Base-by-base conservation (phyloP, 768 basidiomycete genomes). In the Suillus paluster region DNA sequence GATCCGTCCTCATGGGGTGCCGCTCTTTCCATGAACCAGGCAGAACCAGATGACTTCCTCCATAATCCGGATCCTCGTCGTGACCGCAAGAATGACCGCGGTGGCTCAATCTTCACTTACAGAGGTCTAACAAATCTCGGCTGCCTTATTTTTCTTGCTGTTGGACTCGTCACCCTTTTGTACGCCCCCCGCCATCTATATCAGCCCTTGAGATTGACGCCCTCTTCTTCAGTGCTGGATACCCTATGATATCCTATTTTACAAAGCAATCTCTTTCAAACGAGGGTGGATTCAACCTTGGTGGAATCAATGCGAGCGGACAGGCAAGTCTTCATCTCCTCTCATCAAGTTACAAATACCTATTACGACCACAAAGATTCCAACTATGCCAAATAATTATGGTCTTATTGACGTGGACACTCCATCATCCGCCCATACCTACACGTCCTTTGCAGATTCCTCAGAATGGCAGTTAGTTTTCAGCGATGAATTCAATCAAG, bases 401-500 rank as follows among this genome's bases (percentile, higher is more conserved):
- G 87, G 86, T 15, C 75, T 94, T 34, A 90, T 95, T 65, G 94
- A 95, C 73, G 67, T 81, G 33, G 86, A 92, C 33, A 97, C 95
- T 4, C 92, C 92, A 1, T 64, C 78, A 65, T 73, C 81, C 45
- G 83, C 79, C n/a, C 79, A 86, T 71, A 84, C 84, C 14, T 80
- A 80, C 41, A 67, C 73, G 7, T 85, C 86, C 5, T 87, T 83
- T 66, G 68, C 73, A 21, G 81, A 88, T 66, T 82, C 88, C 25
- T 77, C 78, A 11, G 75, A 82, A 57, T 82, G 66, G 73, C 85
- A 88, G 60, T 82, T 97, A 14, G 87, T 94, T 4, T 95, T 94
- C 73, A 92, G 91, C 44, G 94, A 96, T 74, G 95, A 96, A 74
- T 96, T 96, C 76, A 88, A 96, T 62, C 78, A 77, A 9, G 87